Evolutionary conservation across 768 basidiomycete species (phyloP), one percentile per base, ranked within the genome.

Genomic region (Termitomyces sp.): DNA sequence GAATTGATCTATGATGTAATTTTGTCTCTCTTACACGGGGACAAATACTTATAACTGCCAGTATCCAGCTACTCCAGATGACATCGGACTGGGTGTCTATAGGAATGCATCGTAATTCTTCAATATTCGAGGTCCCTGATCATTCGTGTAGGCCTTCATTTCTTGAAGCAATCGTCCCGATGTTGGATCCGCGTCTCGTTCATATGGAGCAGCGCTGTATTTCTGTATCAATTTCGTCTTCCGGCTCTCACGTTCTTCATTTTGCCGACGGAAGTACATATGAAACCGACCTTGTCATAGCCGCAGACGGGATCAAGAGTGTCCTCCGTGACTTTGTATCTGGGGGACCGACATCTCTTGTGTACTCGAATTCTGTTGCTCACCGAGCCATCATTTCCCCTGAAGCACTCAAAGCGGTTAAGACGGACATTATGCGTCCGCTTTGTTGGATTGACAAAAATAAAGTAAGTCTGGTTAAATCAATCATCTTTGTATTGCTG

Each of bases 241-340:
- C 72, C 9, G 72, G 70, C 5, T 69, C 67, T 4, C 68, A 76
- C 7, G 63, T 73, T 8, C 67, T 86, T 5, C 72, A 76, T 28
- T 87, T 86, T 61, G 65, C 76, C 7, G 84, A 86, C 62, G 81
- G 81, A 7, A 80, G 78, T 13, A 74, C 70, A 0, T 71, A 79
- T 59, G 76, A 78, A 62, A 71, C 81, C 4, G 81, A 84, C 59
- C 66, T 85, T 5, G 74, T 85, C 6, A 72, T 86, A 42, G 83
- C 81, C 64, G 79, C 81, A 4, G 83, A 85, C 60, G 84, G 84
- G 8, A 74, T 81, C 54, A 86, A 82, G 71, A 86, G 84, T 63
- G 64, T 69, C 4, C 69, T 77, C 18, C 79, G 84, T 42, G 63
- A 63, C 44, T 73, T 71, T 55, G 77, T 84, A 1, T 62, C 63